A percentile compares a stretch with the other conserved stretches of the same genome.
These are phyloP conservation scores for Asterochloris erici DNA, from an alignment of 139 green algal species.

Conservation along the genomic window DNA sequence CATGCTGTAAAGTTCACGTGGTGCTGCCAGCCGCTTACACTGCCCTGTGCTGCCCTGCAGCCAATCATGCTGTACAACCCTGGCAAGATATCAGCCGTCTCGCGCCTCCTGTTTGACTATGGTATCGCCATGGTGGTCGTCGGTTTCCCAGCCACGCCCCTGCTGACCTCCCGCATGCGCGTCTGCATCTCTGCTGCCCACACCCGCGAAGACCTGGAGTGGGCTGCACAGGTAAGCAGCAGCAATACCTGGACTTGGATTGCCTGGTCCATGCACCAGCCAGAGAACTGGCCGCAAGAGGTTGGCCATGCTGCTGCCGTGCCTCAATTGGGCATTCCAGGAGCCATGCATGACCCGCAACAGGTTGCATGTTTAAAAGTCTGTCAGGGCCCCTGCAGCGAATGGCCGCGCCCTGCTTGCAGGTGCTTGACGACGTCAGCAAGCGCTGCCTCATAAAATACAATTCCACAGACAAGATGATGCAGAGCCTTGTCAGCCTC, in stretches of 20 bases:
- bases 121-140: slow-evolving; percentile 93
- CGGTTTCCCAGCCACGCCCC: slow-evolving; percentile 92
- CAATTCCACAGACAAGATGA: background rate
- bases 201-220: slow-evolving; percentile 85
- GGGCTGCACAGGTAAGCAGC: slow-evolving; percentile 64
- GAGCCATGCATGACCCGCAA: too few species aligned
- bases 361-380: too few species aligned
- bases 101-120: slow-evolving; percentile 64
- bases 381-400: background rate
- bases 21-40: background rate
- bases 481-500: too few species aligned
- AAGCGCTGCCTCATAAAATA: slow-evolving; percentile 28
- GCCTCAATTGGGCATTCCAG: too few species aligned
- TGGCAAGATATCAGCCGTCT: slow-evolving; percentile 76
- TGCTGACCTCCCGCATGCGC: slow-evolving; percentile 77
- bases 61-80: slow-evolving; percentile 97
- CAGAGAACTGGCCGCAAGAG: background rate
- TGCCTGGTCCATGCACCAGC: background rate
- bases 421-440: slow-evolving; percentile 37
- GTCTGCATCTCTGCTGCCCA: slow-evolving; percentile 96
- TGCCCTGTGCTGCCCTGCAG: slow-evolving; percentile 23
- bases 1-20: background rate
- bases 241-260: background rate
- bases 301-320: background rate
- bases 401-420: background rate